Evolutionary conservation across 441 rosid genomes (phyloP).

Genomic region (Manihot esculenta): DNA sequence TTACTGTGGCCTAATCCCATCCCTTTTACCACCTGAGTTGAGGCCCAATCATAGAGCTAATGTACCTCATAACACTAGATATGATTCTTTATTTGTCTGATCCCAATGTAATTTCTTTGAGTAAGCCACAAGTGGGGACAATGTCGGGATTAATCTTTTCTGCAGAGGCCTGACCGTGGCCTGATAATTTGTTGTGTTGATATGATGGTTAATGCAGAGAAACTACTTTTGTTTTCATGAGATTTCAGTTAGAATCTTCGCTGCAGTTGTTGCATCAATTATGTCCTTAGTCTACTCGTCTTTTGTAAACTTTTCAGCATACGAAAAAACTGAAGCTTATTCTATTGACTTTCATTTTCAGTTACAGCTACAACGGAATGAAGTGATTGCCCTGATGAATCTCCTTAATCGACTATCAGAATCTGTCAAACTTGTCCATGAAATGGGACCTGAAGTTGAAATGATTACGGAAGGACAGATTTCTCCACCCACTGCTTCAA

Average conservation of each 20-base stretch:
- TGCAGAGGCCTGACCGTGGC: too few relatives aligned
- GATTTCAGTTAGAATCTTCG: too few relatives aligned
- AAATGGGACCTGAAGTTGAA: constrained; percentile 57
- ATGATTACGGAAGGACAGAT: constrained; percentile 41
- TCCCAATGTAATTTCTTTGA: too few relatives aligned
- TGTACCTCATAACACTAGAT: not conserved
- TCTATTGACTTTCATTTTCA: constrained; percentile 42
- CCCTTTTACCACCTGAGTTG: not conserved
- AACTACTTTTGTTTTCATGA: too few relatives aligned
- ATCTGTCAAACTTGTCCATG: constrained; percentile 65
- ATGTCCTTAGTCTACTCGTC: not conserved
- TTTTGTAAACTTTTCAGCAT: not conserved
- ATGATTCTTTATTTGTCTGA: too few relatives aligned
- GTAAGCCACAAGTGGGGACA: too few relatives aligned
- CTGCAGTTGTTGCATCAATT: too few relatives aligned
- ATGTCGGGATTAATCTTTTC: too few relatives aligned
- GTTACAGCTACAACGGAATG: constrained; percentile 58
- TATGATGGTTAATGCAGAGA: too few relatives aligned
- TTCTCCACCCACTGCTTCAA: constrained; percentile 1
- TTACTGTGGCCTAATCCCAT: not conserved
- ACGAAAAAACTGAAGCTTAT: not conserved
- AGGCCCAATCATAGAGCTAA: not conserved
- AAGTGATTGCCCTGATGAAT: constrained; percentile 79
- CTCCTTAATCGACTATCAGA: constrained; percentile 74
- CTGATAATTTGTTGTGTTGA: too few relatives aligned